A percentile compares a stretch with the other conserved stretches of the same genome.
Conservation (phyloP, 306 rosid genomes). For the Vigna angularis region DNA sequence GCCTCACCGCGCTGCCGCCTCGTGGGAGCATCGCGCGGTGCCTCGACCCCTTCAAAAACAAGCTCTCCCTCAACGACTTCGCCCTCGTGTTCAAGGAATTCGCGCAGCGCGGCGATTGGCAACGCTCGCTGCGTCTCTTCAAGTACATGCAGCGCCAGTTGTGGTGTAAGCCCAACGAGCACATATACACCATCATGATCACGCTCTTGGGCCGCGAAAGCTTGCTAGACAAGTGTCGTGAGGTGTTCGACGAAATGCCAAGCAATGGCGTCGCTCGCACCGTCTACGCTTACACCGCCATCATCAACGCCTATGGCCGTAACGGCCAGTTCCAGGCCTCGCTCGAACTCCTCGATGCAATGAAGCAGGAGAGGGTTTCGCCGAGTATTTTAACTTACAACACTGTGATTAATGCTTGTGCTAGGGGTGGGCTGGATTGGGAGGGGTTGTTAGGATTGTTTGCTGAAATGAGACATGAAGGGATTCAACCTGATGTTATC, state of each 20-base stretch:
- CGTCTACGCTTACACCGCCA: constrained; percentile 85
- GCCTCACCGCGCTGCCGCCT: constrained; percentile 88
- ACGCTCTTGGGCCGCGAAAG: constrained; percentile 89
- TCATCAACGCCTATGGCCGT: constrained; percentile 94
- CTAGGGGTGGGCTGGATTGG: constrained; percentile 96
- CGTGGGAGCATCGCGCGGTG: constrained; percentile 99
- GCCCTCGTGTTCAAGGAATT: constrained; percentile 93
- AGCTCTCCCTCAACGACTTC: constrained; percentile 89
- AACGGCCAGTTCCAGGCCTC: constrained; percentile 78
- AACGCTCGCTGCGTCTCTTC: constrained; percentile 82
- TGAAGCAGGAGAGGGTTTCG: constrained; percentile 82
- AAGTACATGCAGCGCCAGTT: constrained; percentile 97
- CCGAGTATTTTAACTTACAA: constrained; percentile 86
- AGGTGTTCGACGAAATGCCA: constrained; percentile 95
- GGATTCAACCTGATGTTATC: constrained; percentile 83
- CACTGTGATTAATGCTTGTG: constrained; percentile 91
- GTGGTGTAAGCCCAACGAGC: constrained; percentile 98
- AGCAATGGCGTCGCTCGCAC: constrained; percentile 75
- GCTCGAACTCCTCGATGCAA: constrained; percentile 69
- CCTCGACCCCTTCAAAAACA: constrained; percentile 87
- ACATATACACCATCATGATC: constrained; percentile 85
- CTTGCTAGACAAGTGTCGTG: constrained; percentile 79
- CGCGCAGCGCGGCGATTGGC: constrained; percentile 96
- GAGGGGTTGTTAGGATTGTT: constrained; percentile 89
- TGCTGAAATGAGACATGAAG: constrained; percentile 98